These are phyloP conservation scores for Neurospora hispaniola DNA, from an alignment of 495 filamentous ascomycete genomes.

Conservation along the genomic window DNA sequence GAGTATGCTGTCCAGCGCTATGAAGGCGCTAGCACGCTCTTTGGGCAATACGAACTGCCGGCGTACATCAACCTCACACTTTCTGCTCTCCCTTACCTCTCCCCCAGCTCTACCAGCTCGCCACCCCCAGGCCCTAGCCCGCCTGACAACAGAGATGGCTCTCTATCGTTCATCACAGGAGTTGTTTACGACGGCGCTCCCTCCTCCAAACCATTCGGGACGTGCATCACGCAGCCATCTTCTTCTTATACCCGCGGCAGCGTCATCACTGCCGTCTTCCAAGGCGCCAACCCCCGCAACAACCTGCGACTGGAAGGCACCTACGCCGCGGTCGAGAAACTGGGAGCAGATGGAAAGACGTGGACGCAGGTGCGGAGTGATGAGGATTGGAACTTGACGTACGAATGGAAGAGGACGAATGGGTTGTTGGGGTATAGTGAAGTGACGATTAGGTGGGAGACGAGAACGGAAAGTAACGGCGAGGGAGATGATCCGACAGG, in stretches of 20 bases:
- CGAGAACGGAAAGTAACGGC: slow-evolving; percentile 37
- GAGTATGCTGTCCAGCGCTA: slow-evolving; percentile 89
- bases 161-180: slow-evolving; percentile 66
- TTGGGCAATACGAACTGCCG: slow-evolving; percentile 69
- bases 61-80: slow-evolving; percentile 81
- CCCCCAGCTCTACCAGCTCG: slow-evolving; percentile 32
- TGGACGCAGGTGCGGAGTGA: slow-evolving; percentile 69
- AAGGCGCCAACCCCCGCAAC: slow-evolving; percentile 86
- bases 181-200: slow-evolving; percentile 68
- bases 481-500: slow-evolving; percentile 50
- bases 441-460: slow-evolving; percentile 72
- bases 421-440: slow-evolving; percentile 61
- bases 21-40: slow-evolving; percentile 91
- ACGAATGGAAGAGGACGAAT: slow-evolving; percentile 71
- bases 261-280: slow-evolving; percentile 59
- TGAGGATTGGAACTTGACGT: slow-evolving; percentile 70
- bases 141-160: slow-evolving; percentile 64
- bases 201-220: slow-evolving; percentile 59
- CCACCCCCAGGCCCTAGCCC: slow-evolving; percentile 54
- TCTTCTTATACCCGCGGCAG: slow-evolving; percentile 50
- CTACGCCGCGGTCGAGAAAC: slow-evolving; percentile 65
- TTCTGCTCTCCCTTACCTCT: slow-evolving; percentile 58
- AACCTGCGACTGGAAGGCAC: slow-evolving; percentile 73
- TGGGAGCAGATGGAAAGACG: slow-evolving; percentile 24
- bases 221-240: slow-evolving; percentile 46